Evolutionary conservation across 2,329 filamentous ascomycete genomes (phyloP), one percentile per base, ranked within the genome.

Genomic region (Sclerotinia borealis): DNA sequence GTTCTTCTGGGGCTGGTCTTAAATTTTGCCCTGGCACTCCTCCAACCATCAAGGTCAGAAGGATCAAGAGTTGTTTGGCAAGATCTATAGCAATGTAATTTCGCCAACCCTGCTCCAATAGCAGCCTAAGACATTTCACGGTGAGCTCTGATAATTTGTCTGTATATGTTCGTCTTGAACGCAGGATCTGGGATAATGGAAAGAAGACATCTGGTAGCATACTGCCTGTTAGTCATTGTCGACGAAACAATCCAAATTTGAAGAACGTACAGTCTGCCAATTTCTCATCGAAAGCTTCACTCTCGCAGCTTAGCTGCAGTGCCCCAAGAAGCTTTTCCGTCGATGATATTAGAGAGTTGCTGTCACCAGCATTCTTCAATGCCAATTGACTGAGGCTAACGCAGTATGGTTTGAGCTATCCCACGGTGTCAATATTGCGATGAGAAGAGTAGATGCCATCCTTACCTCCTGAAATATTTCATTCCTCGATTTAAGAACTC

Each of bases 221-320:
- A 45, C 15, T 36, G 29, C 22, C 34, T 1, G 39, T 58, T n/a
- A 58, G 54, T 36, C 9, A 11, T 45, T 45, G 13, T 22, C n/a
- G n/a, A 10, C 43, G 22, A 51, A 27, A 49, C 17, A 15, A 3
- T 19, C 22, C 39, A 25, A 39, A 7, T 9, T 39, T 31, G 22
- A n/a, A 96, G 79, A 98, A 98, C 72, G 90, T 84, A 80, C 98
- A 99, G 78, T 97, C 93, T 17, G 93, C 92, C 22, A 98, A 79
- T 74, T 92, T 93, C 59, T 87, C 83, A 74, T 97, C 91, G 22
- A 98, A 75, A 0, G 79, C 77, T 2, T 78, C 73, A 67, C 85
- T 79, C 73, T 72, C 50, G 61, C 71, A 75, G 27, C 71, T 70
- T 52, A 64, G 43, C 65, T 79, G 72, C 5, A 87, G 75, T n/a